Conservation (phyloP, 352 stramenopile genomes). For the Phytophthora pluvialis region DNA sequence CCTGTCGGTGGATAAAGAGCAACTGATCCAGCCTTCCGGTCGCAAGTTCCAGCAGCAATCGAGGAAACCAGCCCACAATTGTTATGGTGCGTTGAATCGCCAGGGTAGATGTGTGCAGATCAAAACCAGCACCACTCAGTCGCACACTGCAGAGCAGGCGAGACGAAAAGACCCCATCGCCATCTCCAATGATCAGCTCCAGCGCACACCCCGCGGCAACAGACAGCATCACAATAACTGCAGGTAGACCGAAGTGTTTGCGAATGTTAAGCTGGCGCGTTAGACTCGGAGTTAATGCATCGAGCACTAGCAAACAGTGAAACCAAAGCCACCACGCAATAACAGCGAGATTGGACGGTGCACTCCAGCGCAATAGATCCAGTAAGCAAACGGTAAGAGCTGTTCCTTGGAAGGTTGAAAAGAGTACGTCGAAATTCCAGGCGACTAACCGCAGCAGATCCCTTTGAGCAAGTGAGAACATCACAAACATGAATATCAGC, state of each 20-base stretch:
- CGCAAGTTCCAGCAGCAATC: conserved; percentile 24
- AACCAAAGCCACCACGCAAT: conserved; percentile 58
- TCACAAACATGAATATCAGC: conserved; percentile 11
- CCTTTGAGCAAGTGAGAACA: conserved; percentile 18
- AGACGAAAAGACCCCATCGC: conserved; percentile 21
- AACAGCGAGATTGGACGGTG: conserved; percentile 35
- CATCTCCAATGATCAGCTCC: conserved; percentile 13
- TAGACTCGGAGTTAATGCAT: conserved; percentile 49
- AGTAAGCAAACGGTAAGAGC: conserved; percentile 33
- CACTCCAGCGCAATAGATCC: conserved; percentile 44
- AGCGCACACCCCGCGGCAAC: conserved; percentile 8
- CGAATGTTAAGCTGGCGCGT: conserved; percentile 10
- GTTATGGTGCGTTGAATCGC: conserved; percentile 32
- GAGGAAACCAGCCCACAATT: conserved; percentile 31
- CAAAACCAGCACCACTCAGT: conserved; percentile 1
- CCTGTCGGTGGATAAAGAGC: conserved; percentile 30
- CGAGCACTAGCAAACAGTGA: conserved; percentile 51
- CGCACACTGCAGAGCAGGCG: conserved; percentile 19
- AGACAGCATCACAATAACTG: conserved; percentile 16
- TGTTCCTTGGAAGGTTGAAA: conserved; percentile 29
- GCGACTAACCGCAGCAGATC: conserved; percentile 23
- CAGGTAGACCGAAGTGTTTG: conserved; percentile 22
- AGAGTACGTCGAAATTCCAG: conserved; percentile 35
- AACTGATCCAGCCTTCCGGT: conserved; percentile 23
- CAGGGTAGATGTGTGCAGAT: conserved; percentile 21